Evolutionary conservation across 345 rosid species (phyloP).

Genomic region (Mangifera indica): DNA sequence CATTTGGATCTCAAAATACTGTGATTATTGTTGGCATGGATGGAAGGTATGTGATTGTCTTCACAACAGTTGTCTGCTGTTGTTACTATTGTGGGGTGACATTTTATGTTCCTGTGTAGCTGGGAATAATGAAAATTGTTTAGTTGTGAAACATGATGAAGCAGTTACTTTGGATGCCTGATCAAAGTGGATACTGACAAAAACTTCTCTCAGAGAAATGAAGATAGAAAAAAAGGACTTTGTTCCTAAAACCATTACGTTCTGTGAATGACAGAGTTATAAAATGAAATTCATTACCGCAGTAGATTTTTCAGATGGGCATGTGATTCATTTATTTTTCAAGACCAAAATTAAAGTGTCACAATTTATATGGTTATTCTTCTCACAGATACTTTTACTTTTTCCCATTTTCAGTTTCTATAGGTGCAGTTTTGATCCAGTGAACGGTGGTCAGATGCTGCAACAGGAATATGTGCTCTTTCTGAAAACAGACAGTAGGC

Average conservation of each 20-base stretch:
- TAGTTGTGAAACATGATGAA: too few species aligned
- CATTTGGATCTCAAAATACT: constrained; percentile 80
- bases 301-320: too few species aligned
- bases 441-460: constrained; percentile 59
- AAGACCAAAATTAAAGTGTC: too few species aligned
- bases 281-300: too few species aligned
- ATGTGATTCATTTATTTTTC: too few species aligned
- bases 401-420: constrained; percentile 44
- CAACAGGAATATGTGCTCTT: constrained; percentile 61
- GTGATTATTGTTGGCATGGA: constrained; percentile 74
- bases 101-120: neutral
- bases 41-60: constrained; percentile 58
- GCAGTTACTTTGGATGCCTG: too few species aligned
- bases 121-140: neutral
- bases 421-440: constrained; percentile 65
- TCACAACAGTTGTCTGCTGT: neutral
- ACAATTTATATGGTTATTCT: too few species aligned
- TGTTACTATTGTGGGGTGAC: neutral
- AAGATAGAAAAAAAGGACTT: too few species aligned
- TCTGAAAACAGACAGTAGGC: constrained; percentile 37
- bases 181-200: too few species aligned
- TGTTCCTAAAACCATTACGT: too few species aligned
- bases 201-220: too few species aligned
- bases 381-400: neutral
- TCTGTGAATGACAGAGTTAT: too few species aligned